These are phyloP conservation scores for Raffaelea ambrosiae DNA, from an alignment of 2,329 filamentous ascomycete species.

Conservation along the genomic window DNA sequence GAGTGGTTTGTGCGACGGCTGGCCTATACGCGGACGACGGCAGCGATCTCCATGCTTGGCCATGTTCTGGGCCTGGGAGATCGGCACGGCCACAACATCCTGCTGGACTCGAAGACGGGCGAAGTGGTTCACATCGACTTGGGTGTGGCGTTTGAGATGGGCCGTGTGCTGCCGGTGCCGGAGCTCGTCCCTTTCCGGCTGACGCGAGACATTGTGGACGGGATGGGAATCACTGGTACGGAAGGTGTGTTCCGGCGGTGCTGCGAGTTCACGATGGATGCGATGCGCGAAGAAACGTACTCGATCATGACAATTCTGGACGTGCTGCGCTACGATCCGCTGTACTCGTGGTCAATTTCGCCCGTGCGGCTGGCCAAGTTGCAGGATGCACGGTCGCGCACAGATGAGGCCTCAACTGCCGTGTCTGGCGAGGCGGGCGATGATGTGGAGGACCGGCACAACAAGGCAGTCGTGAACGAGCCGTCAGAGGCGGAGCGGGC, in stretches of 20 bases:
- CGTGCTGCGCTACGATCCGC: slow-evolving; percentile 92
- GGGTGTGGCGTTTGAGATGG: slow-evolving; percentile 94
- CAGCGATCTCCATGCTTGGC: slow-evolving; percentile 89
- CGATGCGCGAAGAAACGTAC: slow-evolving; percentile 88
- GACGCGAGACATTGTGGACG: slow-evolving; percentile 90
- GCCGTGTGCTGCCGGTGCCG: slow-evolving; percentile 86
- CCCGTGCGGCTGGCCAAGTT: slow-evolving; percentile 56
- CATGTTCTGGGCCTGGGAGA: slow-evolving; percentile 90
- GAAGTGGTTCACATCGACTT: slow-evolving; percentile 97
- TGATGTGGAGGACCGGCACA: slow-evolving; percentile 21
- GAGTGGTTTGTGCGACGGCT: slow-evolving; percentile 89
- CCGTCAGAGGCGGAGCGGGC: slow-evolving; percentile 79
- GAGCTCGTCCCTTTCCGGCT: slow-evolving; percentile 94
- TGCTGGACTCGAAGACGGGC: slow-evolving; percentile 80
- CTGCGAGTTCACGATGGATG: slow-evolving; percentile 94
- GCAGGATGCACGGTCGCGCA: slow-evolving; percentile 44
- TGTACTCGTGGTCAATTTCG: slow-evolving; percentile 93
- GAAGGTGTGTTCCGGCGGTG: slow-evolving; percentile 97
- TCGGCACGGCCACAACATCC: slow-evolving; percentile 92
- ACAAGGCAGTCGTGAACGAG: slow-evolving; percentile 38
- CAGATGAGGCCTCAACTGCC: slow-evolving; percentile 28
- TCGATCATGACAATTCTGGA: slow-evolving; percentile 98
- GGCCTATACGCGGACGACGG: slow-evolving; percentile 87
- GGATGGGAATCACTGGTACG: slow-evolving; percentile 90
- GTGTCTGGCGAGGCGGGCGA: slow-evolving; percentile 14